Percentiles rank a stretch among this genome's conserved stretches.
Evolutionary conservation across 208 protist species (phyloP).

Genomic region (Acanthamoeba lenticulata): DNA sequence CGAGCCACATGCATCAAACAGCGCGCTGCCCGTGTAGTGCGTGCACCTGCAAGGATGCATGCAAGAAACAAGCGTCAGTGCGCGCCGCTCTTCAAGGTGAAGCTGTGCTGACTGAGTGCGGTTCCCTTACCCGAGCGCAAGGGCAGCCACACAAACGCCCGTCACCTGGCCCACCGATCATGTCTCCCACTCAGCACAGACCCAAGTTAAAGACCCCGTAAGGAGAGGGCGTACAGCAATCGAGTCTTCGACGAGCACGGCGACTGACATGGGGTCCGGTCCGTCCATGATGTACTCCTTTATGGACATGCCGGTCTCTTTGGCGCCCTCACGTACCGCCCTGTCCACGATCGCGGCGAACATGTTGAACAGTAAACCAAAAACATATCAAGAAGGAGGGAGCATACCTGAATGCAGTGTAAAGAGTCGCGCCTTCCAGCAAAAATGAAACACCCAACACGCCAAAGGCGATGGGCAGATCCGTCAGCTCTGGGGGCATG

Average conservation of each 20-base stretch:
- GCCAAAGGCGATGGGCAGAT: not conserved
- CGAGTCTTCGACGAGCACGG: constrained; percentile 47
- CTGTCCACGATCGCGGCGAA: not conserved
- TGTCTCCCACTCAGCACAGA: no score
- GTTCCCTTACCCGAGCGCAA: constrained; percentile 28
- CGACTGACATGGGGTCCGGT: constrained; percentile 32
- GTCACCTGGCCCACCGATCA: no score
- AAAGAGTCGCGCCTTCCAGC: not conserved
- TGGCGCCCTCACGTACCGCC: constrained; percentile 28
- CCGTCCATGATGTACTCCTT: constrained; percentile 56
- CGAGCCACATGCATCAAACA: constrained; percentile 30
- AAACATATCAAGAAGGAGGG: not conserved
- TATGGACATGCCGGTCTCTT: constrained; percentile 1
- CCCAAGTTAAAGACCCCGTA: no score
- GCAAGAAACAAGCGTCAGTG: no score
- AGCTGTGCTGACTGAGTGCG: no score
- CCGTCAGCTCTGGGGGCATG: not conserved
- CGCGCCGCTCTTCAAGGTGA: no score
- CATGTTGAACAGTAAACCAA: no score
- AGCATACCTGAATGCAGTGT: not conserved
- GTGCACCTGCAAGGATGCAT: no score
- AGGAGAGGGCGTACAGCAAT: constrained; percentile 28
- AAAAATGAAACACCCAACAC: not conserved
- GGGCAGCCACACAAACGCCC: not conserved
- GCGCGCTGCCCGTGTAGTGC: constrained; percentile 1